Conservation (phyloP, 495 filamentous ascomycete species). For the Penicillium mononematosum region DNA sequence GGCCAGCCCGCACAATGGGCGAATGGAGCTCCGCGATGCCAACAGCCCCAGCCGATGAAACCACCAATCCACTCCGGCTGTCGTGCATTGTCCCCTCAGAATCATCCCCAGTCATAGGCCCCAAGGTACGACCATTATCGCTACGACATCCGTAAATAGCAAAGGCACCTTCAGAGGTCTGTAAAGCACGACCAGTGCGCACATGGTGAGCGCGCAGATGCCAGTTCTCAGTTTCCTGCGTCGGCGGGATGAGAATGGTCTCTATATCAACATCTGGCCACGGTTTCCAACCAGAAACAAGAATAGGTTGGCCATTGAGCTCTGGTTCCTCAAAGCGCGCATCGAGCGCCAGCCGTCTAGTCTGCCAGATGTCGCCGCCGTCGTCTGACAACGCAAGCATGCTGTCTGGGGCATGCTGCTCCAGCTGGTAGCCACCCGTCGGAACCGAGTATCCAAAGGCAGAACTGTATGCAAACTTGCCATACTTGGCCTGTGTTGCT, state of each 20-base stretch:
- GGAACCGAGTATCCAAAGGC: constrained; percentile 76
- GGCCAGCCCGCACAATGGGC: constrained; percentile 46
- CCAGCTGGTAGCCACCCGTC: constrained; percentile 69
- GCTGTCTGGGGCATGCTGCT: constrained; percentile 71
- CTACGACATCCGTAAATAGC: constrained; percentile 64
- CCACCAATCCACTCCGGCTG: constrained; percentile 56
- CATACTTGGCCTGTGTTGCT: constrained; percentile 79
- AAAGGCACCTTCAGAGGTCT: constrained; percentile 68
- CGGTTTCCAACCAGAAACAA: constrained; percentile 66
- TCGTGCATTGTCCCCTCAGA: constrained; percentile 58
- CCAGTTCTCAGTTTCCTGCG: constrained; percentile 57
- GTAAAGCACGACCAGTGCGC: constrained; percentile 55
- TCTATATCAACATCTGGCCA: constrained; percentile 63
- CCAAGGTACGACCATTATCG: constrained; percentile 57
- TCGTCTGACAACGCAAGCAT: constrained; percentile 76
- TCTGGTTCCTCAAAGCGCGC: constrained; percentile 54
- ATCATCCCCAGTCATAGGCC: constrained; percentile 46
- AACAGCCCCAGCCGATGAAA: constrained; percentile 64
- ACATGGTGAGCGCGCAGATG: constrained; percentile 65
- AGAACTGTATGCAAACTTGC: constrained; percentile 72
- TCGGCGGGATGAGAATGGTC: constrained; percentile 63
- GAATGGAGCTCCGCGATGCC: constrained; percentile 62
- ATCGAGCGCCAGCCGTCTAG: constrained; percentile 59
- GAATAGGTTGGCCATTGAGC: constrained; percentile 48
- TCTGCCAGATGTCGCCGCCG: constrained; percentile 76